A percentile compares a stretch with the other conserved stretches of the same genome.
phyloP scores from a whole-genome alignment of 345 rosid genomes.

The Citrus australasica region DNA sequence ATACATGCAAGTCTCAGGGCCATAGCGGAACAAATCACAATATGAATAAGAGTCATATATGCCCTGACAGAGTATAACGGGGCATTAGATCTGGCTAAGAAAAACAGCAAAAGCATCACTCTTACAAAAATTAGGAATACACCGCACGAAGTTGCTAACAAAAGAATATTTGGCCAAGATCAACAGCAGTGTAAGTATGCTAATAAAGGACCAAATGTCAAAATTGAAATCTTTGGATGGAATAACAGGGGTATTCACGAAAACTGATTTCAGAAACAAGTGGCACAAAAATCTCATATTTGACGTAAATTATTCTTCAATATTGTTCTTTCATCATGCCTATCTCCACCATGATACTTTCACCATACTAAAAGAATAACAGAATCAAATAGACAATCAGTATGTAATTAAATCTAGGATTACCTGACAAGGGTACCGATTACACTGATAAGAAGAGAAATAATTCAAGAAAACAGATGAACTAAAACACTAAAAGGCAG shows the following conservation, averaged over 20 bases:
- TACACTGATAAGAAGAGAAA: not conserved
- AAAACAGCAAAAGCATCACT: not conserved
- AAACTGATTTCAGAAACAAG: not conserved
- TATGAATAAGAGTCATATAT: not conserved
- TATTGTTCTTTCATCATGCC: not conserved
- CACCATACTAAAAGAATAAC: not conserved
- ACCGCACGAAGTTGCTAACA: no score
- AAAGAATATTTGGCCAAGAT: no score
- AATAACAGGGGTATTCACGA: no score
- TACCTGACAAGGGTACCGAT: not conserved
- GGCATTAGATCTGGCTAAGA: not conserved
- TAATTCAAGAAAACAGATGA: not conserved
- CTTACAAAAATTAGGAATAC: no score
- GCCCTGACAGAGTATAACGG: no score
- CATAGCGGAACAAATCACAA: not conserved
- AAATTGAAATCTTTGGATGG: no score
- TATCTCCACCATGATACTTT: not conserved
- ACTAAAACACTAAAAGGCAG: not conserved
- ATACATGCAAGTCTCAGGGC: not conserved
- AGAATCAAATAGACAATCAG: not conserved
- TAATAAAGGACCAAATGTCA: no score
- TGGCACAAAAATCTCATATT: not conserved
- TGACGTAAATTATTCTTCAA: not conserved
- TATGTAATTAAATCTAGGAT: not conserved
- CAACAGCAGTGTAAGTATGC: no score